Percentiles rank a stretch among this genome's conserved stretches.
Evolutionary conservation across 768 basidiomycete genomes (phyloP).

Genomic region (Postia placenta): DNA sequence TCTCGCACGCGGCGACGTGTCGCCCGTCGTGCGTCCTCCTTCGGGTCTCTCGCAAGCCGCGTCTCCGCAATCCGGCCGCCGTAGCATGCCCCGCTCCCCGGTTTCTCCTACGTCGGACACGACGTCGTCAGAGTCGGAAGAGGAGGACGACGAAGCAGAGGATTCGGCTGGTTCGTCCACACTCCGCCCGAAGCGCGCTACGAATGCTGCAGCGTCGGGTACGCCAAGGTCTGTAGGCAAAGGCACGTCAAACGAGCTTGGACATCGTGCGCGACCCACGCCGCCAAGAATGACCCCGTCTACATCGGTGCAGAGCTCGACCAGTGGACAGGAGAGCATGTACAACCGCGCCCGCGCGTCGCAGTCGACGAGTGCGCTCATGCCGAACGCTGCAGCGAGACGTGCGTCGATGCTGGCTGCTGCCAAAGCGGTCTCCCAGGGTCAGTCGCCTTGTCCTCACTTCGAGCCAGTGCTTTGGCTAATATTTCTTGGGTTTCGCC

Average conservation of each 20-base stretch:
- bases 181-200: slow-evolving; percentile 27
- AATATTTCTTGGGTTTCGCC: not conserved
- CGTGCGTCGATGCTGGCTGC: slow-evolving; percentile 34
- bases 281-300: slow-evolving; percentile 15
- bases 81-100: slow-evolving; percentile 8
- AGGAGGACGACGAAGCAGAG: slow-evolving; percentile 26
- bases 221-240: slow-evolving; percentile 19
- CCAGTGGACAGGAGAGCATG: slow-evolving; percentile 6
- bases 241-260: slow-evolving; percentile 22
- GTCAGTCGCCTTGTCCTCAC: not conserved
- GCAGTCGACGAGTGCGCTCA: slow-evolving; percentile 51
- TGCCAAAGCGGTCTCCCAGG: not conserved
- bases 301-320: slow-evolving; percentile 8
- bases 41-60: slow-evolving; percentile 11
- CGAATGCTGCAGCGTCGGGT: slow-evolving; percentile 20
- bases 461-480: not conserved
- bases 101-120: slow-evolving; percentile 24
- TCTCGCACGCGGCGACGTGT: slow-evolving; percentile 13
- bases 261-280: slow-evolving; percentile 15
- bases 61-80: not conserved
- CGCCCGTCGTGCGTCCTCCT: slow-evolving; percentile 16
- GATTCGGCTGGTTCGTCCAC: slow-evolving; percentile 23
- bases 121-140: slow-evolving; percentile 29
- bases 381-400: slow-evolving; percentile 45
- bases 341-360: slow-evolving; percentile 42